Evolutionary conservation across 2,329 filamentous ascomycete genomes (phyloP).

Genomic region (Aureobasidium sp.): DNA sequence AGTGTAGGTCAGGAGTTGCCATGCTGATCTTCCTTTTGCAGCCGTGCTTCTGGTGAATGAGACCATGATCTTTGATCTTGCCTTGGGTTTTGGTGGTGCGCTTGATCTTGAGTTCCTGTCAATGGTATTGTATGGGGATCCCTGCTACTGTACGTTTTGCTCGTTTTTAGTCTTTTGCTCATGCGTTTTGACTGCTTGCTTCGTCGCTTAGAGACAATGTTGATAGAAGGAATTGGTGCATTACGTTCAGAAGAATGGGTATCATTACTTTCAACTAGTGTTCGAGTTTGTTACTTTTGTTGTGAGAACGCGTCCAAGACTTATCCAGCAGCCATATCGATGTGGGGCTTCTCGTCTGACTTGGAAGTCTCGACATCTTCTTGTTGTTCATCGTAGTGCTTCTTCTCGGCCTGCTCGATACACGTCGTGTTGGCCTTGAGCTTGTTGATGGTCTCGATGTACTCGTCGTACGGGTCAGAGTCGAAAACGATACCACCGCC

Average conservation of each 20-base stretch:
- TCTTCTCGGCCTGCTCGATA: slow-evolving; percentile 73
- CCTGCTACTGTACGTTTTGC: too few species aligned
- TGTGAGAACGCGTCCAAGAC: not conserved
- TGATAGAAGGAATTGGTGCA: not conserved
- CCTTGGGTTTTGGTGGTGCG: too few species aligned
- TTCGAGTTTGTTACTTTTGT: not conserved
- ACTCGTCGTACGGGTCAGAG: slow-evolving; percentile 83
- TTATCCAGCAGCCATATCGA: slow-evolving; percentile 14
- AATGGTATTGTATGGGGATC: too few species aligned
- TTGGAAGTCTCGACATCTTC: slow-evolving; percentile 7
- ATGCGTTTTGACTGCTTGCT: too few species aligned
- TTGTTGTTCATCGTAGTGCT: slow-evolving; percentile 45
- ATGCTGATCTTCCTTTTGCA: too few species aligned
- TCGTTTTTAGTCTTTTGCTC: too few species aligned
- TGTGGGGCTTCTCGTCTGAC: slow-evolving; percentile 7
- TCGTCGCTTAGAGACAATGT: too few species aligned
- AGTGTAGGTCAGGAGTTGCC: too few species aligned
- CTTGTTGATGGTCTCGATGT: slow-evolving; percentile 96
- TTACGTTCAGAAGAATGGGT: not conserved
- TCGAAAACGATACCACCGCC: slow-evolving; percentile 91
- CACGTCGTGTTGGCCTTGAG: slow-evolving; percentile 81
- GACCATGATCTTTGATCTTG: too few species aligned
- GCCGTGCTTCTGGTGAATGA: too few species aligned
- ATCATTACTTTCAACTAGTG: slow-evolving; percentile 1
- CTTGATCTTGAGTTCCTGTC: too few species aligned